Conservation (phyloP, 2,329 filamentous ascomycete species). For the Rutstroemia sydowiana region DNA sequence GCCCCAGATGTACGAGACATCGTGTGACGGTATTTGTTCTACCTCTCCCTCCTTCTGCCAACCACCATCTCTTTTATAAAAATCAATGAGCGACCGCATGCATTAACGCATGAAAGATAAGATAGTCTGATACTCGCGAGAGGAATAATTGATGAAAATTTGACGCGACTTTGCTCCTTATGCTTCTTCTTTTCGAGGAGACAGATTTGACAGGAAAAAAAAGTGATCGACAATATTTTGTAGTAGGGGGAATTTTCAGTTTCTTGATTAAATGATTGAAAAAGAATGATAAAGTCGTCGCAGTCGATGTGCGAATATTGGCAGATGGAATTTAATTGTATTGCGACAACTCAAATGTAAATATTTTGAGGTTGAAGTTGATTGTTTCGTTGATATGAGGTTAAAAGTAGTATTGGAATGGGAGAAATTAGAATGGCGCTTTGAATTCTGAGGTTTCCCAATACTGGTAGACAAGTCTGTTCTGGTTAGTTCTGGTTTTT, state of each 20-base stretch:
- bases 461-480: not conserved
- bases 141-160: constrained; percentile 9
- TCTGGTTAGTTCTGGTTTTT: too few species aligned
- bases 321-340: not conserved
- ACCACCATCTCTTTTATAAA: constrained; percentile 27
- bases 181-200: constrained; percentile 6
- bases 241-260: too few species aligned
- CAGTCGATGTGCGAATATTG: constrained; percentile 9
- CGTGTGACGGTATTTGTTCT: constrained; percentile 37
- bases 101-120: constrained; percentile 18
- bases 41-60: constrained; percentile 26
- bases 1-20: constrained; percentile 73
- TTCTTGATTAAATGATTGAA: constrained; percentile 4
- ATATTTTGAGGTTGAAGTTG: constrained; percentile 6
- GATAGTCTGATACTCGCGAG: constrained; percentile 20
- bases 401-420: constrained; percentile 5
- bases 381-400: constrained; percentile 4
- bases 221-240: constrained; percentile 10
- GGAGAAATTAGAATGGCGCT: not conserved
- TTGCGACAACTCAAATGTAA: constrained; percentile 3
- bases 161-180: too few species aligned
- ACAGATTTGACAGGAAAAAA: constrained; percentile 5
- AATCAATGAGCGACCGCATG: constrained; percentile 23
- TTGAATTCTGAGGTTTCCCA: not conserved
- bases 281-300: constrained; percentile 3